Percentiles rank a stretch among this genome's conserved stretches.
Conservation (phyloP, 768 basidiomycete genomes). For the Pleurotus cornucopiae region DNA sequence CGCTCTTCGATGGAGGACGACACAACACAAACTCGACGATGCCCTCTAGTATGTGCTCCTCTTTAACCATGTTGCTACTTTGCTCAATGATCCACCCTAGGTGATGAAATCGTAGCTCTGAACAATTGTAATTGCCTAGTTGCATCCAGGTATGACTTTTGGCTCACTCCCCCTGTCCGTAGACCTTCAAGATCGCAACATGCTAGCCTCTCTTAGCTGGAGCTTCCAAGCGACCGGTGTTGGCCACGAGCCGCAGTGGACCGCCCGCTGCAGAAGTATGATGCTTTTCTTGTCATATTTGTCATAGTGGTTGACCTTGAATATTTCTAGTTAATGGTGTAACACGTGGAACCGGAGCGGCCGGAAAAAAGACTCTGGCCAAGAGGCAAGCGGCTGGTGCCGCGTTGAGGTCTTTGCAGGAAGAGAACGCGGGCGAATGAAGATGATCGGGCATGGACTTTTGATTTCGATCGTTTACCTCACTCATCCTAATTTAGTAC, state of each 20-base stretch:
- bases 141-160: not conserved
- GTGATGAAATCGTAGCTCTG: constrained; percentile 28
- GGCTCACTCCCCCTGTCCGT: constrained; percentile 4
- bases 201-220: constrained; percentile 49
- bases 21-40: constrained; percentile 2
- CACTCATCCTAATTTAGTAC: not conserved
- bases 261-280: constrained; percentile 55
- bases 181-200: constrained; percentile 53
- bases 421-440: constrained; percentile 9
- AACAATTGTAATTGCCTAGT: constrained; percentile 30
- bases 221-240: constrained; percentile 40
- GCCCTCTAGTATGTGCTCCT: constrained; percentile 1
- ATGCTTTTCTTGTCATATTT: constrained; percentile 5
- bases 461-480: not conserved
- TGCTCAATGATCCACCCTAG: not conserved
- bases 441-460: not conserved
- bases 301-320: constrained; percentile 10
- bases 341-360: constrained; percentile 45
- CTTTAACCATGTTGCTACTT: not conserved
- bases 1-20: not conserved
- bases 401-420: constrained; percentile 35
- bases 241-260: constrained; percentile 48
- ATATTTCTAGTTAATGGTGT: constrained; percentile 43
- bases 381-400: constrained; percentile 42
- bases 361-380: constrained; percentile 46